Conservation (phyloP, 2,329 filamentous ascomycete genomes). For the Talaromyces sp. region DNA sequence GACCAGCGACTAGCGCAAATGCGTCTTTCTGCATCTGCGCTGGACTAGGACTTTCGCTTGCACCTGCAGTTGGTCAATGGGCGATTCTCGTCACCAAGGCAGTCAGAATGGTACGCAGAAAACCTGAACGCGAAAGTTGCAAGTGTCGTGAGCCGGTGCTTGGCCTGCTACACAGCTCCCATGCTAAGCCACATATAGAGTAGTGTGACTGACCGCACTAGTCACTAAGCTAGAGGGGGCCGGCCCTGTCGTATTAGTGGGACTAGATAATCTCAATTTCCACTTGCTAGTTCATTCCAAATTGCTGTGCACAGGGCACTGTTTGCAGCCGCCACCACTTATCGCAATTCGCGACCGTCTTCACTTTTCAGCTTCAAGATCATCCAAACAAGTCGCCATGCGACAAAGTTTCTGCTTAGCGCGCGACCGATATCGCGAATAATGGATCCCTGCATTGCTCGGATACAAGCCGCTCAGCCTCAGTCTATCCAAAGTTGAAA, state of each 20-base stretch:
- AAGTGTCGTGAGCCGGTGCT: not conserved
- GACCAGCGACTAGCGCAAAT: slow-evolving; percentile 2
- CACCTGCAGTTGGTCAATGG: not conserved
- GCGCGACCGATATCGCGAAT: not conserved
- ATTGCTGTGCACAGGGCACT: not conserved
- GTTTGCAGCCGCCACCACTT: not conserved
- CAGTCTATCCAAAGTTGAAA: not conserved
- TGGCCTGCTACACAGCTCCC: not conserved
- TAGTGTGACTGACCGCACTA: not conserved
- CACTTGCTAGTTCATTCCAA: not conserved
- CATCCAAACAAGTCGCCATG: not conserved
- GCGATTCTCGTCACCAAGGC: not conserved
- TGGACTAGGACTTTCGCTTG: not conserved
- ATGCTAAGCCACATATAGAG: not conserved
- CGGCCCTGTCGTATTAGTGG: not conserved
- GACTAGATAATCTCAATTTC: slow-evolving; percentile 2
- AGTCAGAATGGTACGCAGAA: not conserved
- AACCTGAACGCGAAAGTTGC: not conserved
- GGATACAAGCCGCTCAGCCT: not conserved
- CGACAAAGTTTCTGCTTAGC: slow-evolving; percentile 1
- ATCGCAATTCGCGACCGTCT: not conserved
- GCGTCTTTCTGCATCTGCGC: not conserved
- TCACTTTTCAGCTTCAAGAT: not conserved
- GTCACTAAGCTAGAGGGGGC: not conserved
- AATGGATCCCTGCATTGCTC: not conserved